Base-by-base conservation (phyloP, 2,329 filamentous ascomycete genomes). In the Claviceps quebecensis region DNA sequence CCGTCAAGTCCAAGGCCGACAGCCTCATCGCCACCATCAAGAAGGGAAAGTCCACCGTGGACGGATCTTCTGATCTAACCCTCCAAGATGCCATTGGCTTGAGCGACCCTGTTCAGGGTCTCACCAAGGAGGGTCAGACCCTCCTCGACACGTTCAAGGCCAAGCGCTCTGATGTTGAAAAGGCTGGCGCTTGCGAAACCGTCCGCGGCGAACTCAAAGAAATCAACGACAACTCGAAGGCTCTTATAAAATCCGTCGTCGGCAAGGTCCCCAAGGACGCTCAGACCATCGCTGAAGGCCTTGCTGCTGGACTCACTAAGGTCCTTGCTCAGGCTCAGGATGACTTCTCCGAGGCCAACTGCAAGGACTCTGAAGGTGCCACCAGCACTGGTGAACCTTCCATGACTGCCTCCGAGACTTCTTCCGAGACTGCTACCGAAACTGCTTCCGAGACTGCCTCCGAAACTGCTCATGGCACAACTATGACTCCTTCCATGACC, bases 201-300 rank as follows among this genome's bases (percentile, higher is more conserved):
- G 57, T 63, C 45, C 57, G 57, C 47, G 23, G 54, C n/a, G 52
- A 61, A 50, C 50, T 63, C 34, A 44, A n/a, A 29, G 51, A 57
- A 46, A 58, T 65, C 51, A 58, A 57, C 56, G 45, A 36, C 2
- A 55, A 54, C 50, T 59, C 60, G 4, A 44, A 60, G 52, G 52
- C 50, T n/a, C 61, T 66, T 23, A 65, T 64, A 51, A 52, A 59
- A n/a, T 51, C 61, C 37, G 56, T 63, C 39, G 59, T 66, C 19
- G 26, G 29, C 48, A 65, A 65, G 59, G 59, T 65, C 2, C 63
- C 63, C 34, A 48, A 54, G 17, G 58, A 54, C 7, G 59, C 59
- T 16, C 64, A 63, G 57, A 36, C 46, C 22, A 56, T 66, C 45
- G 64, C 63, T 45, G 26, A 52, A 44, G 48, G 53, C 48, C 58